These are phyloP conservation scores for Saccharomyces hybrid DNA, from an alignment of 1,139 yeast genomes.

Conservation along the genomic window DNA sequence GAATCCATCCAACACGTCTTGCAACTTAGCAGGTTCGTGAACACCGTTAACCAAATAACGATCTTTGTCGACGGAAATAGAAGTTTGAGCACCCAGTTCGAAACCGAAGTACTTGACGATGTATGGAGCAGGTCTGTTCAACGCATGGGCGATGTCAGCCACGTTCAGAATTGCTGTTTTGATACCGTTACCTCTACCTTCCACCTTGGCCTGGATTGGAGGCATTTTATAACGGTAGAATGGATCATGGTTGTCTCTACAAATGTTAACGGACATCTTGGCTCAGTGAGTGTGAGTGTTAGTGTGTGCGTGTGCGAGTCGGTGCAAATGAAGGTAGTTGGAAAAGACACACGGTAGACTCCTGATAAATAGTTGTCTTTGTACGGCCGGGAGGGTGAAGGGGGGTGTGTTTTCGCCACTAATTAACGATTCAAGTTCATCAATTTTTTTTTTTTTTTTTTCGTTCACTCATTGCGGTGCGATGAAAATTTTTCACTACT, in stretches of 20 bases:
- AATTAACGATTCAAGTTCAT: neutral
- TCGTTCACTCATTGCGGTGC: neutral
- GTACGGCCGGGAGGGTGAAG: neutral
- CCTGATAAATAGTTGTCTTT: neutral
- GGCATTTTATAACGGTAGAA: constrained; percentile 99
- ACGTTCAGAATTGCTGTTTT: constrained; percentile 89
- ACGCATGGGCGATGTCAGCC: constrained; percentile 88
- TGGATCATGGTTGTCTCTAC: constrained; percentile 96
- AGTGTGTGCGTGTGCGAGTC: neutral
- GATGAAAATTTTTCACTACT: neutral
- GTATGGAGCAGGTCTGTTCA: constrained; percentile 86
- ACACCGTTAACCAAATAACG: constrained; percentile 92
- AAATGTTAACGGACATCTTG: constrained; percentile 82
- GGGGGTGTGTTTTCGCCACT: neutral
- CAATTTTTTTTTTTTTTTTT: neutral
- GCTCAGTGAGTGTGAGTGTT: neutral
- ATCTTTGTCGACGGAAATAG: constrained; percentile 70
- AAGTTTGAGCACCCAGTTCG: constrained; percentile 95
- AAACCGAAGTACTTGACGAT: constrained; percentile 91
- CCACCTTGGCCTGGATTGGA: constrained; percentile 90
- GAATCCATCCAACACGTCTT: constrained; percentile 90
- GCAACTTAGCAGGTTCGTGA: constrained; percentile 84
- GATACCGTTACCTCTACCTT: constrained; percentile 99
- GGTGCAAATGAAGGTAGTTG: neutral
- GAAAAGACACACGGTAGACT: neutral